Base-by-base conservation (phyloP, 495 filamentous ascomycete species). In the Xylaria sp. region DNA sequence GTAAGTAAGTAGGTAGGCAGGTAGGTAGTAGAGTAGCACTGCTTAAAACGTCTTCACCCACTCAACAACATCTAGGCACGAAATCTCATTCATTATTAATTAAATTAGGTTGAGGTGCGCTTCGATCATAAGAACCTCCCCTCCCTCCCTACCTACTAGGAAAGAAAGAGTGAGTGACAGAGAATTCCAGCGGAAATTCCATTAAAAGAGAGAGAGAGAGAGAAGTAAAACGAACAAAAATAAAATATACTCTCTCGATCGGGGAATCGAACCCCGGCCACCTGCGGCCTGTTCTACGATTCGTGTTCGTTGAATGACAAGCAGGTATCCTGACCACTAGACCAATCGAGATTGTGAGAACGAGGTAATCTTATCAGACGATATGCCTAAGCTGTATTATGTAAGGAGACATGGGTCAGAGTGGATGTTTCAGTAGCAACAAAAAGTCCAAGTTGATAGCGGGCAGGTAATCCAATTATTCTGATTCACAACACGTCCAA, bases 211-310 rank as follows among this genome's bases (percentile, higher is more conserved):
- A 61, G 7, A 11, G 11, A 63, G n/a, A n/a, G n/a, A 2, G 1
- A 19, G 2, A 46, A 63, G n/a, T 5, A 12, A 3, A 17, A 31
- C 17, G 46, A 29, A 65, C 44, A 46, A 33, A 15, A 31, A 29
- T 8, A 33, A 37, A n/a, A n/a, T n/a, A n/a, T n/a, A n/a, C n/a
- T n/a, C 78, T 80, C 79, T 78, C 77, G 75, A 78, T 78, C 78
- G 79, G 79, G 79, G 79, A 81, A 81, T 81, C 78, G 79, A 81
- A 81, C 79, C 79, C 79, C 79, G 78, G 77, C 76, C 78, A 79
- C 78, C 74, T 76, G 79, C 79, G 79, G 1, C 17, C 35, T 65
- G 5, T 26, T 21, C n/a, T 3, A 40, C 12, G 57, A 61, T 21
- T 21, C n/a, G 7, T 7, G 3, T 31, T 57, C 26, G 19, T 33